A percentile compares a stretch with the other conserved stretches of the same genome.
Conservation (phyloP, 306 rosid genomes). For the Castanea crenata region DNA sequence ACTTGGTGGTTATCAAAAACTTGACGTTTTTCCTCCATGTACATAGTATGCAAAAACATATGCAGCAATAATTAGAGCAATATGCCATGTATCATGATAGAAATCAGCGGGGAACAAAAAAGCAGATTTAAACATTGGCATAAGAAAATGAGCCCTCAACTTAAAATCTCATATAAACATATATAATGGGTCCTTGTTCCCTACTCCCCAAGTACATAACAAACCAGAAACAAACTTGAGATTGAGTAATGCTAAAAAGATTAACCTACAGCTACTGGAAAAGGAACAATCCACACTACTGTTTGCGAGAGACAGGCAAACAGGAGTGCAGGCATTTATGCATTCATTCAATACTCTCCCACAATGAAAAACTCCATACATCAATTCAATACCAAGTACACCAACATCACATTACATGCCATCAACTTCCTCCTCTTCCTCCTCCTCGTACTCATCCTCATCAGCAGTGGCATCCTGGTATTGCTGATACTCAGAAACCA, state of each 20-base stretch:
- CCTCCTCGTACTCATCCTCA: constrained; percentile 55
- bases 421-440: constrained; percentile 43
- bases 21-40: too few species aligned
- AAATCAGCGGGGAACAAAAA: too few species aligned
- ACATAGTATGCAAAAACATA: too few species aligned
- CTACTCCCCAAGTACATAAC: background rate
- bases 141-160: background rate
- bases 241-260: constrained; percentile 12
- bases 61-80: too few species aligned
- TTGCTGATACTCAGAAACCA: constrained; percentile 69
- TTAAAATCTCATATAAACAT: background rate
- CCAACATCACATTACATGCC: constrained; percentile 21
- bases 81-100: too few species aligned
- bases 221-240: background rate
- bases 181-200: background rate
- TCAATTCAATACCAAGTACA: background rate
- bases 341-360: background rate
- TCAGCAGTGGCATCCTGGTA: constrained; percentile 70
- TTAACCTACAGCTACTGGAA: constrained; percentile 26
- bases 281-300: background rate
- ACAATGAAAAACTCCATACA: background rate
- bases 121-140: too few species aligned
- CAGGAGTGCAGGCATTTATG: constrained; percentile 50
- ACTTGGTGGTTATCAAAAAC: too few species aligned
- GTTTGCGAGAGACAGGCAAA: constrained; percentile 43